These are phyloP conservation scores for Botryotinia convoluta DNA, from an alignment of 2,329 filamentous ascomycete genomes.

Conservation along the genomic window DNA sequence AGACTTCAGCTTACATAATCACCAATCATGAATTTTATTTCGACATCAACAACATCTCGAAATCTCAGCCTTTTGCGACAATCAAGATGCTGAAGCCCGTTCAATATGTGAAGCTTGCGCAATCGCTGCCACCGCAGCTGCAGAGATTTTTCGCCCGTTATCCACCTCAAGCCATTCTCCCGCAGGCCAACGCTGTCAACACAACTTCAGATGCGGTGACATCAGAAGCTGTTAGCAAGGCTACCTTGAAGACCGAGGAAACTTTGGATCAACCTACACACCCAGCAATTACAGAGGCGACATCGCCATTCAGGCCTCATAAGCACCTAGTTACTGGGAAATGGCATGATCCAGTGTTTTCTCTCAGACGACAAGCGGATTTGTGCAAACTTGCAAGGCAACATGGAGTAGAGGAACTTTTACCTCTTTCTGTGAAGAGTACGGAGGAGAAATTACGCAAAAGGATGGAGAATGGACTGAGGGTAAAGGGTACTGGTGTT, in stretches of 20 bases:
- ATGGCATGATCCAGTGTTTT: constrained; percentile 82
- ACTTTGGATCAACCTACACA: constrained; percentile 28
- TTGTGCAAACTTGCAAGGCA: constrained; percentile 80
- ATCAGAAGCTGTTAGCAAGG: constrained; percentile 41
- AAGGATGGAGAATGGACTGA: constrained; percentile 74
- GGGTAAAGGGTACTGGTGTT: constrained; percentile 88
- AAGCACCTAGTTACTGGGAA: constrained; percentile 76
- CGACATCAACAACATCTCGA: constrained; percentile 20
- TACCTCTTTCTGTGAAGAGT: constrained; percentile 75
- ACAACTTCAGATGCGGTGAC: constrained; percentile 43
- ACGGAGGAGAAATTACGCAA: constrained; percentile 67
- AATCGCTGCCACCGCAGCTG: constrained; percentile 72
- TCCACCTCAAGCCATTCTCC: constrained; percentile 66
- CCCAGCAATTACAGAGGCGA: constrained; percentile 48
- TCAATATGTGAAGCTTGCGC: constrained; percentile 54
- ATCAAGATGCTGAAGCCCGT: constrained; percentile 26
- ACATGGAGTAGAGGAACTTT: constrained; percentile 75
- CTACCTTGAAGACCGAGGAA: constrained; percentile 28
- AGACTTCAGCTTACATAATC: constrained; percentile 15
- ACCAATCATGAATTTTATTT: constrained; percentile 15
- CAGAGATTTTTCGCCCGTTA: constrained; percentile 87
- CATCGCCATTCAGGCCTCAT: constrained; percentile 69
- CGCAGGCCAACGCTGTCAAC: constrained; percentile 37
- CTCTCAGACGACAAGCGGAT: constrained; percentile 83
- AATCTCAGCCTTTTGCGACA: constrained; percentile 13